These are phyloP conservation scores for Oryza meyeriana DNA, from an alignment of 176 grass and related monocot genomes.

Conservation along the genomic window DNA sequence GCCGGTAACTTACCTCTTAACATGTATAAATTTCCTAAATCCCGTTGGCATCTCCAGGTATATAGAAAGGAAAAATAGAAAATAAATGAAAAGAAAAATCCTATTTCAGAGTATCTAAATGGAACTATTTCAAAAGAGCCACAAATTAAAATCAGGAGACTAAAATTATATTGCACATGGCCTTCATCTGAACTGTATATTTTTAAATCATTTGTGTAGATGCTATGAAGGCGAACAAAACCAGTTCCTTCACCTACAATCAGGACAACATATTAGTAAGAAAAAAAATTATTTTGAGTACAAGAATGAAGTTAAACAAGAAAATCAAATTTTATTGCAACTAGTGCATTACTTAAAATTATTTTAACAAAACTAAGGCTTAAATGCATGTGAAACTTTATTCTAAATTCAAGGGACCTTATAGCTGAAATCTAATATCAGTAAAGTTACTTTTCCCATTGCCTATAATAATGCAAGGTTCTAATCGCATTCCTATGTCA, in stretches of 20 bases:
- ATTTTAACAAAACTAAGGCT: background rate
- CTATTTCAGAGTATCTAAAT: slow-evolving; percentile 7
- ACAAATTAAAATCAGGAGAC: background rate
- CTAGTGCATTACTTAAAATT: background rate
- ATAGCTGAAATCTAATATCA: background rate
- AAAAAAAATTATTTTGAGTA: background rate
- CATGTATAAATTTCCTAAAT: background rate
- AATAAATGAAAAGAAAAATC: background rate
- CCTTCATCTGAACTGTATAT: no score
- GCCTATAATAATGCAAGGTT: background rate
- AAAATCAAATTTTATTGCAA: background rate
- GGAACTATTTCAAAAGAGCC: background rate
- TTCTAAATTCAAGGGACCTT: background rate
- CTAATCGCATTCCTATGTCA: background rate
- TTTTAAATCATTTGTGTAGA: slow-evolving; percentile 73
- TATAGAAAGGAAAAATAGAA: background rate
- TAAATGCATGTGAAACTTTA: background rate
- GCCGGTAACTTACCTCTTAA: background rate
- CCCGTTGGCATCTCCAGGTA: background rate
- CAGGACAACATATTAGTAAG: background rate
- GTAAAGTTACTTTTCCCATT: background rate
- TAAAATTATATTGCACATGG: slow-evolving; percentile 34
- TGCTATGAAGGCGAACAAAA: slow-evolving; percentile 97
- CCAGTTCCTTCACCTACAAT: slow-evolving; percentile 90
- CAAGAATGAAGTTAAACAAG: slow-evolving; percentile 13